phyloP scores from a whole-genome alignment of 1,284 basidiomycete genomes.

The Pascua guehoae region DNA sequence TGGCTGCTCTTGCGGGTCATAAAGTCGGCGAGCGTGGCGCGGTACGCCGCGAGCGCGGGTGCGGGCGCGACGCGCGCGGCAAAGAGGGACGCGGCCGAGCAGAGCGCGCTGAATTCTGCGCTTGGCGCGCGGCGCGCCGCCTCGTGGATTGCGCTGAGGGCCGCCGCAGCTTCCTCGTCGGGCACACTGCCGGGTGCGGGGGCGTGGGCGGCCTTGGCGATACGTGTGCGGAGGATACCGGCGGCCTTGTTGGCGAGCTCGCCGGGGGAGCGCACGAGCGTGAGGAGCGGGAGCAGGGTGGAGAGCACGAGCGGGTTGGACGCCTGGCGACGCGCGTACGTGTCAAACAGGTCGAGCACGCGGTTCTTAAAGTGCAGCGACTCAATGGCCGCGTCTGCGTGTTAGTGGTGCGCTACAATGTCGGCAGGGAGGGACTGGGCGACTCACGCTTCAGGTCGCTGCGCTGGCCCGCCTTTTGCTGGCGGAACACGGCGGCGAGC shows the following conservation, averaged over 20 bases:
- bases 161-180: constrained; percentile 38
- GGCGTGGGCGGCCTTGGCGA: constrained; percentile 59
- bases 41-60: constrained; percentile 54
- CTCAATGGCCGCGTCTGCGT: constrained; percentile 53
- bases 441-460: constrained; percentile 21
- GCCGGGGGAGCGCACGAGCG: constrained; percentile 60
- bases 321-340: constrained; percentile 71
- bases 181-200: constrained; percentile 55
- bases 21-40: constrained; percentile 70
- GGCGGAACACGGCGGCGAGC: constrained; percentile 80
- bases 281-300: constrained; percentile 71
- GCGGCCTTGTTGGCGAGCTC: constrained; percentile 82
- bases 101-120: constrained; percentile 63
- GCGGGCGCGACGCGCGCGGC: constrained; percentile 60
- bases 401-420: not conserved
- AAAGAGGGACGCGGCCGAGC: constrained; percentile 70
- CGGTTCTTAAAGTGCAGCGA: constrained; percentile 92
- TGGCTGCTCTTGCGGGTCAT: constrained; percentile 73
- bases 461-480: constrained; percentile 50
- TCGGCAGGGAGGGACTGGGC: too few relatives aligned
- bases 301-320: constrained; percentile 63
- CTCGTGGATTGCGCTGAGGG: constrained; percentile 67
- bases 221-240: constrained; percentile 68
- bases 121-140: constrained; percentile 65
- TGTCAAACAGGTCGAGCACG: constrained; percentile 85